Base-by-base conservation (phyloP, 164 flowering plant species). In the Brasenia schreberi region DNA sequence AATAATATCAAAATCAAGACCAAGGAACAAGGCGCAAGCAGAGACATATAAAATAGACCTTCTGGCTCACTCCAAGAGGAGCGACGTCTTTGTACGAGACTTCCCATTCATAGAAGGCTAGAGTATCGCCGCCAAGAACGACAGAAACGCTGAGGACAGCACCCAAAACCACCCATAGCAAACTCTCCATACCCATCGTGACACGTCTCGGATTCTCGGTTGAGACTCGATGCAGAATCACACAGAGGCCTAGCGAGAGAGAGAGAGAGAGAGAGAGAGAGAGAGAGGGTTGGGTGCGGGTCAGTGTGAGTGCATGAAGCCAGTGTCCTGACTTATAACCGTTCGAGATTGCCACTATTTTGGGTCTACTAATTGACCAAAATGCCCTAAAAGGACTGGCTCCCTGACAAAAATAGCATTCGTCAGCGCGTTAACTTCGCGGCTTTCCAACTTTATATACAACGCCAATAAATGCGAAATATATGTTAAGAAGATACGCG, bases 31-130 rank as follows among this genome's bases (percentile, higher is more conserved):
- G 12, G 53, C 12, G 53, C 11, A 4, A 45, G 53, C 1, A 2
- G 53, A 45, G 0, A 23, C 27, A 23, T 23, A 0, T 23, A 23
- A 45, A 45, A 7, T 63, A 6, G 62, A 90, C 93, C 96, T 80
- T 87, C 70, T 87, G 94, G 62, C 83, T 77, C 68, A 85, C 87
- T 33, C 97, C 97, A 42, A 90, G 72, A 23, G 97, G 97, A 62
- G 97, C 75, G 62, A 71, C 85, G 11, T 83, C 84, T 59, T 80
- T 77, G 78, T 86, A 90, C 68, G 87, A 77, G 70, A 86, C 43
- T 9, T 76, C 79, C 70, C 90, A 83, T 7, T 80, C 77, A 58
- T 69, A 85, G 65, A 27, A 74, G 11, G 78, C 82, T 58, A 61
- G 69, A 0, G 92, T 86, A 73, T 87, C 96, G 4, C 62, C 86